Evolutionary conservation across 345 rosid genomes (phyloP).

Genomic region (Brassica rapa): DNA sequence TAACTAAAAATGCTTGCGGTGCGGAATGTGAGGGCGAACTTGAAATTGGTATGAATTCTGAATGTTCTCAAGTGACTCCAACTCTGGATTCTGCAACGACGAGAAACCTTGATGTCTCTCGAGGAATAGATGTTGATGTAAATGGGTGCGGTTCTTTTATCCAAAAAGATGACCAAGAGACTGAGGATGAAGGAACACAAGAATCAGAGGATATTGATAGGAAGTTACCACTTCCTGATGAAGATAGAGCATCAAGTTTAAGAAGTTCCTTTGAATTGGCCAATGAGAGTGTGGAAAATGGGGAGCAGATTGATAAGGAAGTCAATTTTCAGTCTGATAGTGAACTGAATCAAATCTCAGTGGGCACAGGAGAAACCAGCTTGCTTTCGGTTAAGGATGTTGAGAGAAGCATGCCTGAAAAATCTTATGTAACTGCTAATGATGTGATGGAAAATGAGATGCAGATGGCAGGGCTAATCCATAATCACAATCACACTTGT

Average conservation of each 20-base stretch:
- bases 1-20: constrained; percentile 1
- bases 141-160: constrained; percentile 14
- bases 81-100: not conserved
- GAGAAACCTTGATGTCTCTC: constrained; percentile 15
- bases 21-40: constrained; percentile 28
- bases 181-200: constrained; percentile 22
- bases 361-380: constrained; percentile 17
- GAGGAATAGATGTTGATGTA: constrained; percentile 15
- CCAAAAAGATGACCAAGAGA: constrained; percentile 5
- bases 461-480: constrained; percentile 6
- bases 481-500: constrained; percentile 17
- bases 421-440: not conserved
- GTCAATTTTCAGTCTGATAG: constrained; percentile 13
- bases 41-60: constrained; percentile 26
- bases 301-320: not conserved
- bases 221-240: constrained; percentile 35
- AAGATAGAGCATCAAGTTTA: constrained; percentile 39
- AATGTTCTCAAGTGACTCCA: constrained; percentile 10
- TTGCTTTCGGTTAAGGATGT: constrained; percentile 18
- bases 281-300: constrained; percentile 19
- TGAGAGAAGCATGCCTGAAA: constrained; percentile 14
- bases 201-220: constrained; percentile 7
- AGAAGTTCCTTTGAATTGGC: constrained; percentile 29
- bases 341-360: constrained; percentile 9
- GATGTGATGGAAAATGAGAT: constrained; percentile 16